phyloP scores from a whole-genome alignment of 2,329 filamentous ascomycete genomes.

The Pseudopithomyces maydicus region DNA sequence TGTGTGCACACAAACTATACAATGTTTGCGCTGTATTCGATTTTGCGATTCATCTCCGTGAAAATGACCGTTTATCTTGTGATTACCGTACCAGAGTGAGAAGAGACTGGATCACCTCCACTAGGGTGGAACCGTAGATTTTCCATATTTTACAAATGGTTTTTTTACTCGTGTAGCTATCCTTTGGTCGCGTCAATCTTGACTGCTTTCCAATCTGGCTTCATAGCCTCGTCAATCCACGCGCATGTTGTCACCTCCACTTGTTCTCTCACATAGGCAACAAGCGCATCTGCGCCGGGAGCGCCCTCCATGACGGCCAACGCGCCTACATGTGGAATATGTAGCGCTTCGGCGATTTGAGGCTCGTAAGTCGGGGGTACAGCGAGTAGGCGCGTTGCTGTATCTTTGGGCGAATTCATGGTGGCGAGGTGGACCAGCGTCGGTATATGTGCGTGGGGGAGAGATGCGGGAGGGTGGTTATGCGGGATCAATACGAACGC shows the following conservation, averaged over 20 bases:
- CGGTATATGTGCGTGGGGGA: conserved; percentile 40
- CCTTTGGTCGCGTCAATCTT: conserved; percentile 44
- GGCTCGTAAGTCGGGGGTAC: conserved; percentile 66
- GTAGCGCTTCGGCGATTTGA: conserved; percentile 61
- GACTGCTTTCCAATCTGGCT: conserved; percentile 50
- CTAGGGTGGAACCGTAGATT: too few relatives aligned
- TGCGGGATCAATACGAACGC: conserved; percentile 40
- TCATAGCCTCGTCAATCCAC: conserved; percentile 60
- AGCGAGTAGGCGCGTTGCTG: conserved; percentile 58
- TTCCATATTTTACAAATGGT: neutral
- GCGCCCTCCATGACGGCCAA: conserved; percentile 64
- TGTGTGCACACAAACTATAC: too few relatives aligned
- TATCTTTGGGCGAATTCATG: conserved; percentile 1
- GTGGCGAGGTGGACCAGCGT: conserved; percentile 36
- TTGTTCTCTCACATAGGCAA: conserved; percentile 60
- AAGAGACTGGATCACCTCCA: too few relatives aligned
- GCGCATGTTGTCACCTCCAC: conserved; percentile 59
- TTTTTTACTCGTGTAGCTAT: neutral
- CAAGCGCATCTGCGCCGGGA: conserved; percentile 61
- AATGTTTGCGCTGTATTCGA: too few relatives aligned
- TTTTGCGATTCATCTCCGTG: too few relatives aligned
- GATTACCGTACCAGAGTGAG: too few relatives aligned
- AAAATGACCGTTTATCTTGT: too few relatives aligned
- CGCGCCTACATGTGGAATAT: conserved; percentile 68
- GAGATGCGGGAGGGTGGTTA: conserved; percentile 37